Evolutionary conservation across 306 rosid genomes (phyloP).

Genomic region (Geum urbanum): DNA sequence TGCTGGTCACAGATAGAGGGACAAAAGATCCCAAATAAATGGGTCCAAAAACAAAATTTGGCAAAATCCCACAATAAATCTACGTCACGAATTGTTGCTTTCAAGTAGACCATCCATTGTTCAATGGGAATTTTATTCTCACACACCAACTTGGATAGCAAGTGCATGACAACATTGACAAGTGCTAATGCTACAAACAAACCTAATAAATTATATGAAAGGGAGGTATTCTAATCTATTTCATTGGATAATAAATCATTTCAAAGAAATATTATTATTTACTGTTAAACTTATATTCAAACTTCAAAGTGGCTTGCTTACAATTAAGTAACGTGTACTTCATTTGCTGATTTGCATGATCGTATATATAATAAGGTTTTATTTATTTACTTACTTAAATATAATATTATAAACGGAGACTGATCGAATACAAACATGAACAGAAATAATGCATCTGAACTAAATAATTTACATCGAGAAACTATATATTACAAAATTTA

Average conservation of each 20-base stretch:
- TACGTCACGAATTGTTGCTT: conserved; percentile 15
- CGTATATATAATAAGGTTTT: neutral
- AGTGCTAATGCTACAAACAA: neutral
- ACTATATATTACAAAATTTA: too few relatives aligned
- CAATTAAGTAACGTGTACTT: neutral
- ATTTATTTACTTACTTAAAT: too few relatives aligned
- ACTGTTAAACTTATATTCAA: neutral
- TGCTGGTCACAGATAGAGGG: conserved; percentile 12
- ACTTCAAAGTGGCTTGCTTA: neutral
- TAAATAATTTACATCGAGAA: too few relatives aligned
- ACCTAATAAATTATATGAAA: neutral
- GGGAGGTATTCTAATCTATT: neutral
- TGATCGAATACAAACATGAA: neutral
- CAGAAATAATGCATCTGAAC: neutral
- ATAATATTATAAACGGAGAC: too few relatives aligned
- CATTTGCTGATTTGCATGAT: neutral
- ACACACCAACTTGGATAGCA: neutral
- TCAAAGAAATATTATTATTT: neutral
- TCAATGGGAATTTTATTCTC: neutral
- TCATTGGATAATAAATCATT: neutral
- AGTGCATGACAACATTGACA: conserved; percentile 5
- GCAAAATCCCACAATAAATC: conserved; percentile 9
- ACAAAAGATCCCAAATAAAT: conserved; percentile 21
- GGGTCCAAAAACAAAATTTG: conserved; percentile 15
- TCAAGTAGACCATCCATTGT: conserved; percentile 3